Evolutionary conservation across 768 basidiomycete genomes (phyloP).

Genomic region (Tricholoma hemisulphureum): DNA sequence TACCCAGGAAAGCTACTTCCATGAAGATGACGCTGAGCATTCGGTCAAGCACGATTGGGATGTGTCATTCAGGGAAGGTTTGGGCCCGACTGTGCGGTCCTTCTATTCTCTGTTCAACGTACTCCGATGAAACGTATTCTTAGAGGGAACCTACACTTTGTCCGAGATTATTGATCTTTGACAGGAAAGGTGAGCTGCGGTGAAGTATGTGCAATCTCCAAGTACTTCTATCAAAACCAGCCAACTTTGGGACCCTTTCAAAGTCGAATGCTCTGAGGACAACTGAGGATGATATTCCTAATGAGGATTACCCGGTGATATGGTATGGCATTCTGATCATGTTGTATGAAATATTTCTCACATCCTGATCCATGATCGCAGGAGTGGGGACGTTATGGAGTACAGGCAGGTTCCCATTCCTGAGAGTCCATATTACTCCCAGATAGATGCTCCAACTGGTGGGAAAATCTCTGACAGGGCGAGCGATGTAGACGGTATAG

Average conservation of each 20-base stretch:
- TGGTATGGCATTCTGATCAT: slow-evolving; percentile 17
- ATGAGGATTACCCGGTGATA: slow-evolving; percentile 14
- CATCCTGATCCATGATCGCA: slow-evolving; percentile 4
- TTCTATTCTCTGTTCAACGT: slow-evolving; percentile 1
- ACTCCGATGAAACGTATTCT: slow-evolving; percentile 5
- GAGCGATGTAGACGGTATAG: slow-evolving; percentile 6
- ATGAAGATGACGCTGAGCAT: slow-evolving; percentile 41
- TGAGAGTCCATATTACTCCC: slow-evolving; percentile 54
- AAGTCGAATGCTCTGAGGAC: slow-evolving; percentile 37
- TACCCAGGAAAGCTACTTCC: slow-evolving; percentile 69
- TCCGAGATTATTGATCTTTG: slow-evolving; percentile 67
- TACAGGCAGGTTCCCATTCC: slow-evolving; percentile 53
- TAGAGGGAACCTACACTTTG: slow-evolving; percentile 51
- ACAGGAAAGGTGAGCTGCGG: slow-evolving; percentile 55
- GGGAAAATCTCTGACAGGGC: not conserved
- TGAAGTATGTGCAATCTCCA: not conserved
- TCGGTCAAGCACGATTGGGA: slow-evolving; percentile 44
- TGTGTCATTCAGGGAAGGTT: slow-evolving; percentile 67
- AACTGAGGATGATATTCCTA: slow-evolving; percentile 20
- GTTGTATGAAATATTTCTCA: not conserved
- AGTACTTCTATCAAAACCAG: slow-evolving; percentile 31
- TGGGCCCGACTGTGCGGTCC: slow-evolving; percentile 45
- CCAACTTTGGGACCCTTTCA: slow-evolving; percentile 63
- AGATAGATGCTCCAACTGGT: slow-evolving; percentile 29
- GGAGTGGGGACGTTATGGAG: slow-evolving; percentile 50